Conservation (phyloP, 768 basidiomycete species). For the Russula olivacea region DNA sequence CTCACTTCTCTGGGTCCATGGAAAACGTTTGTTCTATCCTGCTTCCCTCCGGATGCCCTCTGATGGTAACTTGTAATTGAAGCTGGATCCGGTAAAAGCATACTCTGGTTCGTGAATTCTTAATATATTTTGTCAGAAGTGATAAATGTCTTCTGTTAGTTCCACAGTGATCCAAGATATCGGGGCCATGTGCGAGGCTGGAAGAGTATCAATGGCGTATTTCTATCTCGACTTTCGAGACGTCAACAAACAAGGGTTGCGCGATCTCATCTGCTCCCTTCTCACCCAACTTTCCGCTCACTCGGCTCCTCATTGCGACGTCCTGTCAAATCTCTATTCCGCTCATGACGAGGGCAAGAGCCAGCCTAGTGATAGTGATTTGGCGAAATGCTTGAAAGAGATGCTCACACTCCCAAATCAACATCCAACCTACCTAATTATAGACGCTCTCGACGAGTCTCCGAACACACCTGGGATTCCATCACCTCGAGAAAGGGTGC, state of each 20-base stretch:
- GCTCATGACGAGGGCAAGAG: neutral
- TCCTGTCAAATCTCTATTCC: neutral
- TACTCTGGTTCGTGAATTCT: neutral
- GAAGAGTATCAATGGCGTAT: too few relatives aligned
- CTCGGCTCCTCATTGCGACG: too few relatives aligned
- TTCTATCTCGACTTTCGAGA: too few relatives aligned
- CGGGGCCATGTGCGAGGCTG: too few relatives aligned
- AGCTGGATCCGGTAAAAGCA: neutral
- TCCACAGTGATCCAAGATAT: too few relatives aligned
- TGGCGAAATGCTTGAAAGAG: neutral
- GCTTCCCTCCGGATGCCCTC: neutral
- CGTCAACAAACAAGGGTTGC: too few relatives aligned
- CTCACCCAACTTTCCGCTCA: too few relatives aligned
- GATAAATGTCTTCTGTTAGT: neutral
- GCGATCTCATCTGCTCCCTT: too few relatives aligned
- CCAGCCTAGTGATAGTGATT: neutral
- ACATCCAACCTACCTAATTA: neutral
- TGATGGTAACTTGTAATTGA: neutral
- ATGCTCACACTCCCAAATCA: neutral
- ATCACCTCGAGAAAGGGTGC: neutral
- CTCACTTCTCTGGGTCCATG: too few relatives aligned
- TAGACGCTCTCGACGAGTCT: constrained; percentile 4
- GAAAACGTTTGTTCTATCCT: too few relatives aligned
- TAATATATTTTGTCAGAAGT: too few relatives aligned
- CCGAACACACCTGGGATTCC: neutral